Evolutionary conservation across 306 rosid species (phyloP).

Genomic region (Astragalus glycyphyllos): DNA sequence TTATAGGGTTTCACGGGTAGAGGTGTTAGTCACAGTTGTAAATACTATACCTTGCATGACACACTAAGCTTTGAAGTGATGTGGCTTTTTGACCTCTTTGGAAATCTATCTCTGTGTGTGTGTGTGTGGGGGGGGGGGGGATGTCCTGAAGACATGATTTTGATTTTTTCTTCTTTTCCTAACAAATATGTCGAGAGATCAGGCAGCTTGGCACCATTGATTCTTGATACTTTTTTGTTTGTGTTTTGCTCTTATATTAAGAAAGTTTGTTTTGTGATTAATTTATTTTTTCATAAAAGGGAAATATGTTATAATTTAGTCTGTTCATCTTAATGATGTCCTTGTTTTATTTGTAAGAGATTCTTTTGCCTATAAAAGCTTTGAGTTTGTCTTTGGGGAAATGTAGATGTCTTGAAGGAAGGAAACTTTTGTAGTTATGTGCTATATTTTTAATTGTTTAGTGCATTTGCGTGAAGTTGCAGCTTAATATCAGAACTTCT

Average conservation of each 20-base stretch:
- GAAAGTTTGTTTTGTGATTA: neutral
- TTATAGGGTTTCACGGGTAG: neutral
- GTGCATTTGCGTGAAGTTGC: no score
- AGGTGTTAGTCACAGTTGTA: constrained; percentile 13
- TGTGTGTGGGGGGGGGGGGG: no score
- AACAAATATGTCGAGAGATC: no score
- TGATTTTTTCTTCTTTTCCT: no score
- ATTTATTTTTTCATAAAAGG: neutral
- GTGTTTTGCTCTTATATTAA: constrained; percentile 4
- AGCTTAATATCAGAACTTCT: neutral
- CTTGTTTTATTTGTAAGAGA: neutral
- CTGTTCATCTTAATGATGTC: neutral
- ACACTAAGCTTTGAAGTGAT: neutral
- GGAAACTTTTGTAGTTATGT: no score
- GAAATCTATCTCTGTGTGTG: no score
- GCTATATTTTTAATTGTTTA: no score
- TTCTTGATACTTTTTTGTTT: neutral
- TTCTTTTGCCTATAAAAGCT: no score
- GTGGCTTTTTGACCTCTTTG: constrained; percentile 3
- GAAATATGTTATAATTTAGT: neutral
- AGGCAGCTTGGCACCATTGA: neutral
- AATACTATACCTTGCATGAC: neutral
- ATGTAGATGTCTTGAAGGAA: no score
- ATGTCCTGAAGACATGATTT: no score
- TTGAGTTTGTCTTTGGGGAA: no score